Base-by-base conservation (phyloP, 345 rosid species). In the Linum usitatissimum region DNA sequence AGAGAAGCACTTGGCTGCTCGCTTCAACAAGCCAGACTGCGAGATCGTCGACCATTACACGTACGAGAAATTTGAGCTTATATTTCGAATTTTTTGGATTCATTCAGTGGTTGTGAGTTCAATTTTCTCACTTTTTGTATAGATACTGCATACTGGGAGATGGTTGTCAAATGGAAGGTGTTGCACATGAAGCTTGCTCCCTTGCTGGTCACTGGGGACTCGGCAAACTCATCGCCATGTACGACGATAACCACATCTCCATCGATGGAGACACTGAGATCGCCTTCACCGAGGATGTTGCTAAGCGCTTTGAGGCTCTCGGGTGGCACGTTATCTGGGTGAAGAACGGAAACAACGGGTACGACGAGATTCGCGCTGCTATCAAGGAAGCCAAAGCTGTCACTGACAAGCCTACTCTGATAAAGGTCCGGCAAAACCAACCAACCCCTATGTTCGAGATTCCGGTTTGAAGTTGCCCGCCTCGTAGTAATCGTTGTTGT, bases 251-350 rank as follows among this genome's bases (percentile, higher is more conserved):
- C 78, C 99, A 90, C 80, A 94, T 94, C 66, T 94, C 99, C 48
- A 94, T 90, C 55, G 99, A 94, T 68, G 99, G 99, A 71, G 87
- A 90, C 76, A 94, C 99, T 0, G 96, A 88, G 12, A 94, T 94
- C 68, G 99, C 99, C 14, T 94, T 94, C 68, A 94, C 99, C 0
- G 99, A 94, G 87, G 71, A 53, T 23, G 99, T 88, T 15, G 95
- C 79, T 42, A 62, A 59, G 60, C 95, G 99, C 65, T 94, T 88
- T 18, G 99, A 94, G 84, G 97, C 80, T 55, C 99, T 90, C 64
- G 99, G 99, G 34, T 94, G 99, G 99, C 97, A 94, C 66, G 97
- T 94, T 53, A 90, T 94, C 70, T 88, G 96, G 99, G 99, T 94
- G 76, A 90, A 94, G 89, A 90, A 90, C 68, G 99, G 99, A 66